Conservation (phyloP, 176 grass and related monocot genomes). For the Phoenix roebelenii region DNA sequence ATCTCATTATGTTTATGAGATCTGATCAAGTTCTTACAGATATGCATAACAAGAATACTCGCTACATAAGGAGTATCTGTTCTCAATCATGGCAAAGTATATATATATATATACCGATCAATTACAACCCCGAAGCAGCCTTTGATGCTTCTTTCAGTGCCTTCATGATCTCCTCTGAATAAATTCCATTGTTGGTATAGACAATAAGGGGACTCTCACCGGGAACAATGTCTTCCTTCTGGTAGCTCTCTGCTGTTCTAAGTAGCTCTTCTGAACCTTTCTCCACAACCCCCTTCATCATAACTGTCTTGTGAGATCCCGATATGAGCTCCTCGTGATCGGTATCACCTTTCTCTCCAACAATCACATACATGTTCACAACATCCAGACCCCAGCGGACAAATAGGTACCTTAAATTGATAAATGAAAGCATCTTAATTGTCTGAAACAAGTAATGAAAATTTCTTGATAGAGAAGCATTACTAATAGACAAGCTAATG, state of each 20-base stretch:
- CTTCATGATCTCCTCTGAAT: slow-evolving; percentile 55
- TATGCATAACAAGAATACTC: no score
- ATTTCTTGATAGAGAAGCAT: no score
- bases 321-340: slow-evolving; percentile 72
- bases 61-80: no score
- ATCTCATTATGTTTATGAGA: no score
- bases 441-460: no score
- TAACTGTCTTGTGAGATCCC: slow-evolving; percentile 78
- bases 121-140: slow-evolving; percentile 42
- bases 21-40: no score
- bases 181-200: slow-evolving; percentile 28
- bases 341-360: slow-evolving; percentile 61
- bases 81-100: no score
- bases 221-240: slow-evolving; percentile 65
- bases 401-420: slow-evolving; percentile 61
- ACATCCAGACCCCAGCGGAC: slow-evolving; percentile 83
- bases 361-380: slow-evolving; percentile 76
- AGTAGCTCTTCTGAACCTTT: slow-evolving; percentile 60
- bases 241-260: slow-evolving; percentile 71
- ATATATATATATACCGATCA: no score
- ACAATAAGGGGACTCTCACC: slow-evolving; percentile 43
- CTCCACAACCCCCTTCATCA: slow-evolving; percentile 56
- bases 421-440: no score
- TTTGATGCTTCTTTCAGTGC: slow-evolving; percentile 74
- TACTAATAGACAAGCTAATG: no score